Conservation (phyloP, 1,284 basidiomycete genomes). For the Melampsora abietis-canadensis region DNA sequence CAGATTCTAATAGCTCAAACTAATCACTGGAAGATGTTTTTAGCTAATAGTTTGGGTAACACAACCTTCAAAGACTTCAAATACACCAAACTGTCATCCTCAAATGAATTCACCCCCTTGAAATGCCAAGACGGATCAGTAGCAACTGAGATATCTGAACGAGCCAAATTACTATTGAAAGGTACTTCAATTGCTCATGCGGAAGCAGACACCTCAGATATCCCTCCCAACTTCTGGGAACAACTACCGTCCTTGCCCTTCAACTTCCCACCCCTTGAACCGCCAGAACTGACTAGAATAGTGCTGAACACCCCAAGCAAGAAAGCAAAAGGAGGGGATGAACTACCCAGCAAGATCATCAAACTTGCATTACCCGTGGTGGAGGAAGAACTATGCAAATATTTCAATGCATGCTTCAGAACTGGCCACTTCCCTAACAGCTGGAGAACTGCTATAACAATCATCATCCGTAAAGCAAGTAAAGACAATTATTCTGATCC, state of each 20-base stretch:
- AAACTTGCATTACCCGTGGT: neutral
- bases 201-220: neutral
- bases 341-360: neutral
- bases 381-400: neutral
- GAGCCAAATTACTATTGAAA: neutral
- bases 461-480: neutral
- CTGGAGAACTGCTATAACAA: neutral
- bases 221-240: neutral
- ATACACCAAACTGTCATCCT: too few relatives aligned
- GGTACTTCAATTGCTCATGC: neutral
- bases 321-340: neutral
- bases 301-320: neutral
- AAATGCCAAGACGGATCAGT: neutral
- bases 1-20: neutral
- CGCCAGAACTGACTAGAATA: neutral
- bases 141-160: neutral
- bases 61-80: neutral
- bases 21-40: neutral
- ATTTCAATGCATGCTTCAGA: neutral
- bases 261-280: too few relatives aligned
- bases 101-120: neutral
- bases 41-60: neutral
- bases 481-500: neutral
- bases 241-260: too few relatives aligned
- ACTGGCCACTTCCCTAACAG: neutral